A percentile compares a stretch with the other conserved stretches of the same genome.
phyloP scores from a whole-genome alignment of 108 stramenopile species.

The Nannochloropsis salina region DNA sequence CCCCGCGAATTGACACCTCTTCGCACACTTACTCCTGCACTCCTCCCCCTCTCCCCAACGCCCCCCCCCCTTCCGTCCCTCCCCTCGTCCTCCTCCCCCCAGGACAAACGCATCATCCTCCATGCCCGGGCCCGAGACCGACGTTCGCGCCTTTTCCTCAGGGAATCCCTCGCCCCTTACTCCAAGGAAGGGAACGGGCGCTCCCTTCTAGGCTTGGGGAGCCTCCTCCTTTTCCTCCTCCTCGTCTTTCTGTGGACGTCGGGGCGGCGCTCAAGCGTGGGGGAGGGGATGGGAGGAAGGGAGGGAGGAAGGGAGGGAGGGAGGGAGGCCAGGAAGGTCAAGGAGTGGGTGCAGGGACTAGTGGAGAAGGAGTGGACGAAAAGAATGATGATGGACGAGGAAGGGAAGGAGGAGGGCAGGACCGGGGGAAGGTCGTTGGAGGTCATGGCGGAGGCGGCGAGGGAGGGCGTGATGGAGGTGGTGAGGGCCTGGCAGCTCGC shows the following conservation, averaged over 20 bases:
- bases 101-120: background rate
- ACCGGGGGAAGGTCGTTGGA: no score
- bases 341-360: background rate
- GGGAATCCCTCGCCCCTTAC: background rate
- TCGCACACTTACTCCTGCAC: background rate
- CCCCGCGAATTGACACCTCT: no score
- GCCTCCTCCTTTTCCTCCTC: background rate
- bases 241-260: slow-evolving; percentile 14
- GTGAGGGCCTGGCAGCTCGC: background rate
- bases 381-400: no score
- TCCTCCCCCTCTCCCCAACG: background rate
- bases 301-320: slow-evolving; percentile 9
- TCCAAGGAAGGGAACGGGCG: background rate
- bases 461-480: background rate
- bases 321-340: background rate
- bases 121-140: background rate
- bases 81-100: background rate
- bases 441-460: background rate
- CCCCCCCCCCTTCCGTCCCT: background rate
- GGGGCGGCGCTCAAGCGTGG: no score
- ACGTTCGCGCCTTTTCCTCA: background rate
- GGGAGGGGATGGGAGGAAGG: background rate
- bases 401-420: no score
- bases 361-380: background rate
- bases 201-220: background rate